Base-by-base conservation (phyloP, 352 stramenopile species). In the Phytophthora ohioensis region DNA sequence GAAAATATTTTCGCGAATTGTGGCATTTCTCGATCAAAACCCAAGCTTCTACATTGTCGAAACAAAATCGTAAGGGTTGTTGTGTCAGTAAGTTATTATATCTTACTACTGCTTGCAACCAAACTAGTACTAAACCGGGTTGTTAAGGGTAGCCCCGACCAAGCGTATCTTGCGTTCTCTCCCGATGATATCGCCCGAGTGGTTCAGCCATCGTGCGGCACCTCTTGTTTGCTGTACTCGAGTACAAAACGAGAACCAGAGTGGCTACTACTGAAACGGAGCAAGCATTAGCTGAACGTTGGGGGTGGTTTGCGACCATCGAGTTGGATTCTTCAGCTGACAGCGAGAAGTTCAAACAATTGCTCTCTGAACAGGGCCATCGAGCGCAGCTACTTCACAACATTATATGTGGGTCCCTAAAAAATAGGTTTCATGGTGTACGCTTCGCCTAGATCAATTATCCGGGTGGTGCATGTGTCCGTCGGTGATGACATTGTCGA, bases 401-500 rank as follows among this genome's bases (percentile, higher is more conserved):
- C 41, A 46, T 46, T 11, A 46, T 46, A 30, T 49, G 36, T 13
- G 52, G 34, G 12, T 58, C 52, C n/a, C 15, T 58, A 13, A 46
- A 8, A 47, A 5, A 58, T 35, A n/a, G 52, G 4, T 58, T 58
- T 17, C 21, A 47, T 58, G 3, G 38, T 58, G 5, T 47, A 58
- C 27, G 52, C 52, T n/a, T 47, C 52, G 15, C 17, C 52, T 11
- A 57, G 8, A 57, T n/a, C 15, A 34, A 45, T 58, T 46, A 47
- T 58, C 32, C 52, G 52, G 1, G 52, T 58, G 15, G 52, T 47
- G 32, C 17, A 47, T n/a, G 3, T 48, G 4, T 11, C 17, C 15
- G 15, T 58, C 31, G 36, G 52, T 17, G 52, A 45, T 32, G 52
- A 58, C 21, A 48, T 58, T 46, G 15, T 35, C n/a, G 52, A 48